These are phyloP conservation scores for Boletus reticulatus DNA, from an alignment of 768 basidiomycete species.

Conservation along the genomic window DNA sequence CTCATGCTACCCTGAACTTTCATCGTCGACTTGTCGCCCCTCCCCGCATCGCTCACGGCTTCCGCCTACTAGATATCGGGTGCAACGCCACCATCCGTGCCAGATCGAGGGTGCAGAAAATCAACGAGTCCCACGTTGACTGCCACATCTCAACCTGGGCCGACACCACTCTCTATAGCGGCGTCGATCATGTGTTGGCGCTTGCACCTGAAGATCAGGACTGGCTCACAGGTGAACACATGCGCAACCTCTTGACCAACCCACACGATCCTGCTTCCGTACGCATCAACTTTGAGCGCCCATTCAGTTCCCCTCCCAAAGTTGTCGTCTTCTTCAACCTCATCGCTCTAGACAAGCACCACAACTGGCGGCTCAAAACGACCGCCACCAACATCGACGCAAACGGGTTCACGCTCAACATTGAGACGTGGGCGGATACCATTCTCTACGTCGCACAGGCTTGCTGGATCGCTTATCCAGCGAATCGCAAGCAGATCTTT, in stretches of 20 bases:
- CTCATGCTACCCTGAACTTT: neutral
- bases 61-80: neutral
- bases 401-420: conserved; percentile 16
- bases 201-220: conserved; percentile 9
- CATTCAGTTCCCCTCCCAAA: neutral
- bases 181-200: neutral
- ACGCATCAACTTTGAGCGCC: neutral
- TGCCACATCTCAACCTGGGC: conserved; percentile 2
- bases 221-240: conserved; percentile 13
- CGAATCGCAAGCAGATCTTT: conserved; percentile 17
- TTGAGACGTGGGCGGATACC: conserved; percentile 13
- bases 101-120: neutral
- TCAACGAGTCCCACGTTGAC: neutral
- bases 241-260: neutral
- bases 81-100: neutral
- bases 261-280: neutral
- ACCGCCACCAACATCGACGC: conserved; percentile 7
- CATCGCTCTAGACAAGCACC: neutral
- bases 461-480: conserved; percentile 23
- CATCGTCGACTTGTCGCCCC: neutral
- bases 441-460: neutral
- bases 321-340: neutral
- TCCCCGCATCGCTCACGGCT: neutral
- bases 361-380: neutral
- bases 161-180: neutral